Percentiles rank a stretch among this genome's conserved stretches.
phyloP scores from a whole-genome alignment of 257 asterid genomes.

The Solanum sejunctum region DNA sequence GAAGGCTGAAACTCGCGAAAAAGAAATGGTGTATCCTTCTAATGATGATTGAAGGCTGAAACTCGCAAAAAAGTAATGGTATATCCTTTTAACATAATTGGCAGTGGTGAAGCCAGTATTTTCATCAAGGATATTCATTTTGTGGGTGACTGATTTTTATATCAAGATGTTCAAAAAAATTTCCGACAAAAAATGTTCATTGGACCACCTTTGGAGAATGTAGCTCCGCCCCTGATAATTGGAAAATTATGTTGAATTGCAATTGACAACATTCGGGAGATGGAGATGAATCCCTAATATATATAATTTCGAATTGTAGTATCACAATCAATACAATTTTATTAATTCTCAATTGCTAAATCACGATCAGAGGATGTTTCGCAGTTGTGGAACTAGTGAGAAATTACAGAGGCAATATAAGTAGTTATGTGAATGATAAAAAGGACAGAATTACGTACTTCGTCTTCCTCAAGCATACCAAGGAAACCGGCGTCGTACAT shows the following conservation, averaged over 20 bases:
- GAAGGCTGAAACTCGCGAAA: background rate
- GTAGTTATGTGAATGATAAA: background rate
- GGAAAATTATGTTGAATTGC: background rate
- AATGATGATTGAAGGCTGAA: no score
- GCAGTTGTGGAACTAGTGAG: background rate
- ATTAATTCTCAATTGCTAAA: background rate
- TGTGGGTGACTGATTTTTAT: no score
- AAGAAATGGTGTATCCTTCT: background rate
- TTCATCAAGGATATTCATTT: no score
- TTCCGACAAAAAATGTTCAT: no score
- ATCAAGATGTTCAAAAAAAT: no score
- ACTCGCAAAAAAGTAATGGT: no score
- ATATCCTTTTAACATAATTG: no score
- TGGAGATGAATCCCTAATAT: background rate
- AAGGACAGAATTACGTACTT: conserved; percentile 30
- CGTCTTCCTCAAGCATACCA: conserved; percentile 73
- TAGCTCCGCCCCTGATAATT: background rate
- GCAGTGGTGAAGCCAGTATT: no score
- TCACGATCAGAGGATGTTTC: background rate
- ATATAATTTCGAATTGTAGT: background rate
- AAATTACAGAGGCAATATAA: background rate
- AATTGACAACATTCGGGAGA: background rate
- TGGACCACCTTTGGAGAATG: no score
- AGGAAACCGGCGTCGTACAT: conserved; percentile 90
- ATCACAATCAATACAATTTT: background rate